phyloP scores from a whole-genome alignment of 2,329 filamentous ascomycete genomes.

The Curvularia verruculosa region DNA sequence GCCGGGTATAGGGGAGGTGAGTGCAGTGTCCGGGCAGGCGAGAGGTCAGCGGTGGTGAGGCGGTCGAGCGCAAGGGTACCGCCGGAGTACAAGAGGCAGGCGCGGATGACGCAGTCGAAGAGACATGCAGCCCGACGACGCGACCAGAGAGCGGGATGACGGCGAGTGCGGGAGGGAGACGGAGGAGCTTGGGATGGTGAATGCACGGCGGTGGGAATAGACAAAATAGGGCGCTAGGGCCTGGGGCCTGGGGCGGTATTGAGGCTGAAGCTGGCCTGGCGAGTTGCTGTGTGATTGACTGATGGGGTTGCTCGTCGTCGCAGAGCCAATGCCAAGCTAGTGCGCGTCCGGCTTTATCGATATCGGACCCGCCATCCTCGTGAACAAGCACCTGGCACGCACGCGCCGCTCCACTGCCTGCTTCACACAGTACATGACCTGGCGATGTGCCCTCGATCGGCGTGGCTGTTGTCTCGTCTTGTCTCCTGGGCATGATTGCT shows the following conservation, averaged over 20 bases:
- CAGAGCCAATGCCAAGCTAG: constrained; percentile 16
- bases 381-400: constrained; percentile 12
- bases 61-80: constrained; percentile 26
- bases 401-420: constrained; percentile 10
- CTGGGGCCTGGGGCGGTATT: constrained; percentile 8
- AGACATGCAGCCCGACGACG: constrained; percentile 35
- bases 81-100: constrained; percentile 32
- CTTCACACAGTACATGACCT: neutral
- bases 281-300: constrained; percentile 1
- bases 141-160: constrained; percentile 12
- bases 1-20: constrained; percentile 27
- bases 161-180: neutral
- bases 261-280: constrained; percentile 12
- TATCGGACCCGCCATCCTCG: constrained; percentile 13
- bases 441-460: constrained; percentile 1
- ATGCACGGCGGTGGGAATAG: constrained; percentile 10
- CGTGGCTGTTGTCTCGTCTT: neutral
- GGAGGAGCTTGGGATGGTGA: constrained; percentile 4
- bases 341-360: constrained; percentile 25
- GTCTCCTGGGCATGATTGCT: neutral
- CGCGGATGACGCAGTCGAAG: constrained; percentile 40
- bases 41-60: constrained; percentile 39
- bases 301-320: constrained; percentile 12
- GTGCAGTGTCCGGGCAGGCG: constrained; percentile 29
- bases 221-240: constrained; percentile 9